Evolutionary conservation across 2,329 filamentous ascomycete species (phyloP).

Genomic region (Diaporthe sp.): DNA sequence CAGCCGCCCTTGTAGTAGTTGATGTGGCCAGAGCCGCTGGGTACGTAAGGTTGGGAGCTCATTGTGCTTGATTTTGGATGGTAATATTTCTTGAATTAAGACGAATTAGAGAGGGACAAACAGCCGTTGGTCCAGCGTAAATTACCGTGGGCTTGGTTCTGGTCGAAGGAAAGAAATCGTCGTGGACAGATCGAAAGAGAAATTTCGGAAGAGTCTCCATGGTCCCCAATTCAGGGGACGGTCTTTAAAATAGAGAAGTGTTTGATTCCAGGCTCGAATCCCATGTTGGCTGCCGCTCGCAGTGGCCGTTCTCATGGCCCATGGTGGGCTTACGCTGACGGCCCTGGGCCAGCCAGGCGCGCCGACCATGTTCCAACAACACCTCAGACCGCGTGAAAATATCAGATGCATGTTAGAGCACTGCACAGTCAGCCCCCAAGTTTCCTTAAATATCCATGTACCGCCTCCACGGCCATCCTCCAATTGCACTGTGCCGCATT

Average conservation of each 20-base stretch:
- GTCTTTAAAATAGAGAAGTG: neutral
- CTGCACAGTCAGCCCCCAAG: neutral
- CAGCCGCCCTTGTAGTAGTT: conserved; percentile 12
- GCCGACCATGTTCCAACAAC: neutral
- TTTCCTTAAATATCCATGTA: conserved; percentile 3
- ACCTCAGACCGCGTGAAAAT: neutral
- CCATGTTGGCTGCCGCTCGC: neutral
- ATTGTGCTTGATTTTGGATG: neutral
- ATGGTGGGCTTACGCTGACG: neutral
- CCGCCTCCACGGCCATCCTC: neutral
- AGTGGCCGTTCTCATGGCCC: neutral
- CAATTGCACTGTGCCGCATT: neutral
- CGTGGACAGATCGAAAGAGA: neutral
- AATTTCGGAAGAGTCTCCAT: neutral
- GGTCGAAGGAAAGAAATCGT: neutral
- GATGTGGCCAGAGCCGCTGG: neutral
- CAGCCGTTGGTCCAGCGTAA: neutral
- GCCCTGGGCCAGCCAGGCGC: neutral
- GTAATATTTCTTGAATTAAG: too few relatives aligned
- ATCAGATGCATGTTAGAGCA: neutral
- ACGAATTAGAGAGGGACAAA: neutral
- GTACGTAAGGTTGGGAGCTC: neutral
- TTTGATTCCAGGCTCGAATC: neutral
- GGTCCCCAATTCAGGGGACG: neutral
- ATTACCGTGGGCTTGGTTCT: neutral